Base-by-base conservation (phyloP, 805 yeast genomes). In the Ogataea paradorogensis region DNA sequence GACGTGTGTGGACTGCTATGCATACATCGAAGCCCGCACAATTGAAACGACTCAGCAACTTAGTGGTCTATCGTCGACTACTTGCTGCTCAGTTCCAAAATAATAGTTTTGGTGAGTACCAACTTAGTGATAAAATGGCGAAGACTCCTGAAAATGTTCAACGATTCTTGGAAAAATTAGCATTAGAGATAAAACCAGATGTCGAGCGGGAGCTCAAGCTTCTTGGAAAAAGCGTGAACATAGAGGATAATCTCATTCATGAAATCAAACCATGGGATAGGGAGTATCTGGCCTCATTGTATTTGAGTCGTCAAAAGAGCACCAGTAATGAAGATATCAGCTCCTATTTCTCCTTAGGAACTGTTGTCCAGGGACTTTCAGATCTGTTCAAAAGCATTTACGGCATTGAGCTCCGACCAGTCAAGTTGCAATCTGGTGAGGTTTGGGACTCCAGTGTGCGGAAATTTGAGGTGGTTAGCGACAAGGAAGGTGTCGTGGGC, bases 381-480 rank as follows among this genome's bases (percentile, higher is more conserved):
- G 65, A 78, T 32, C 61, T 93, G 24, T 85, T 89, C 55, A 66
- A 74, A 21, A 67, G 66, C 21, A 76, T 91, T 16, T 93, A 89
- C 59, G 95, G 95, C 0, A 80, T 93, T 25, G 69, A 76, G 41
- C 73, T 93, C 30, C 75, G 76, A 15, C 93, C 96, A 0, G 82
- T 70, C 4, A 70, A 73, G 14, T 69, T 85, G 0, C 53, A 66
- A 16, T 57, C 67, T 3, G 95, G 95, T 2, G 98, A 93, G 59
- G 82, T 87, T 0, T 93, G 99, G 98, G 79, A 82, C 25, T 69
- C 75, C 13, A 93, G 85, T 47, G 98, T 93, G 4, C 73, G 96
- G 36, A 82, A 87, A 51, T 66, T 93, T 21, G 78, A 84, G 47
- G 95, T 87, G 7, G 74, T 78, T 27, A 81, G 86, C 45, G 82